A percentile compares a stretch with the other conserved stretches of the same genome.
Conservation (phyloP, 306 rosid species). For the Datisca glomerata region DNA sequence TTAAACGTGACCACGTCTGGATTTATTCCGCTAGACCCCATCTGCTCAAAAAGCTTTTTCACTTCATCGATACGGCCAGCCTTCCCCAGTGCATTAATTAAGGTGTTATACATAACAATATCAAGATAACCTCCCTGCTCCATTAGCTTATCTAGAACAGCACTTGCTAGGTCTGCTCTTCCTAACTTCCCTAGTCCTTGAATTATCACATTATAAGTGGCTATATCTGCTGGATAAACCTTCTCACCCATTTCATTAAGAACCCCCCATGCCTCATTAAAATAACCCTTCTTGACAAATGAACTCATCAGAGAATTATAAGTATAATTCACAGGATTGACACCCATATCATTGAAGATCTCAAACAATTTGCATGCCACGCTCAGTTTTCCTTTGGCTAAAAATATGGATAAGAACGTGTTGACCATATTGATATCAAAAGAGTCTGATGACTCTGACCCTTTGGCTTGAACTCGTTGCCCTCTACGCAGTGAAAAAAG, state of each 20-base stretch:
- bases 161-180: slow-evolving; percentile 82
- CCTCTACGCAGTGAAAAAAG: slow-evolving; percentile 38
- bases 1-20: slow-evolving; percentile 84
- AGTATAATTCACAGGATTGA: slow-evolving; percentile 57
- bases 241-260: slow-evolving; percentile 66
- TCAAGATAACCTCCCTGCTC: slow-evolving; percentile 89
- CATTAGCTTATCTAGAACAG: slow-evolving; percentile 67
- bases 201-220: slow-evolving; percentile 78
- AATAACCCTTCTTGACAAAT: slow-evolving; percentile 85
- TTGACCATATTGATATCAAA: slow-evolving; percentile 81
- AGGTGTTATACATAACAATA: slow-evolving; percentile 83
- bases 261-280: slow-evolving; percentile 63
- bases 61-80: slow-evolving; percentile 68
- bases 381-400: slow-evolving; percentile 81
- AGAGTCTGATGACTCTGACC: slow-evolving; percentile 25
- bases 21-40: slow-evolving; percentile 63
- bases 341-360: slow-evolving; percentile 66
- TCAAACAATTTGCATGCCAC: slow-evolving; percentile 85
- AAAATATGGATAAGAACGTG: slow-evolving; percentile 70
- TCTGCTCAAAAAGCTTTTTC: slow-evolving; percentile 66
- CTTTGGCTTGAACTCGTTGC: slow-evolving; percentile 53
- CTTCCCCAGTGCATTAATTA: slow-evolving; percentile 79
- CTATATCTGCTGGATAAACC: slow-evolving; percentile 67
- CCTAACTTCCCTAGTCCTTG: slow-evolving; percentile 96
- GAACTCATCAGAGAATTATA: slow-evolving; percentile 85